Evolutionary conservation across 139 green algal species (phyloP), one percentile per base, ranked within the genome.

Genomic region (Chlorella sp.): DNA sequence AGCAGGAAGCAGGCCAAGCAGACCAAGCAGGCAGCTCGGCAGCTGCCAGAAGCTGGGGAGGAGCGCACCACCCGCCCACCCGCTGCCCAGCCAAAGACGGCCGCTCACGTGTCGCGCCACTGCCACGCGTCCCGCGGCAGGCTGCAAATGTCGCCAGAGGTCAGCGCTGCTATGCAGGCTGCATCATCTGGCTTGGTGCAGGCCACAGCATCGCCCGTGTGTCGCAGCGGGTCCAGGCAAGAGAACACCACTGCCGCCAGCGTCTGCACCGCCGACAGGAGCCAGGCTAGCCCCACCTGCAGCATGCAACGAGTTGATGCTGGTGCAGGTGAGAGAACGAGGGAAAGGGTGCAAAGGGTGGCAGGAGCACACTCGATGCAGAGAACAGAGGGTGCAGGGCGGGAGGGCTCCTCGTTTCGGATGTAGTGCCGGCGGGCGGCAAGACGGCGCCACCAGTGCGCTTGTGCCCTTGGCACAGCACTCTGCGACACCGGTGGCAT

Each of bases 191-290:
- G n/a, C 30, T 82, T 79, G 7, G 83, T n/a, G 82, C 92, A 94
- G 18, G 76, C n/a, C 18, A 80, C 53, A 18, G 36, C 34, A 9
- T 64, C 36, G 24, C 64, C 80, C 40, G 42, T 36, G 14, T 77
- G 48, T 73, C 83, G 85, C 22, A 61, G 79, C 4, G 90, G 53
- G 18, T 90, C 88, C 81, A 84, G 36, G 82, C 82, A 86, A 15
- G 68, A 39, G 26, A 48, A 66, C 39, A 88, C 84, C 12, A 91
- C 61, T 14, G 84, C 88, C 4, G 91, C 28, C 32, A 94, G 87
- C 21, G 89, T 92, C 32, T 93, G 91, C 24, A 94, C 57, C 34
- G 87, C 87, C 0, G 83, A 82, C 32, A 89, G 61, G 4, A 89
- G 53, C 80, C 92, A 86, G 0, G 77, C 73, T 1, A 86, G 24